Conservation (phyloP, 306 rosid species). For the Pyrus bretschneideri region DNA sequence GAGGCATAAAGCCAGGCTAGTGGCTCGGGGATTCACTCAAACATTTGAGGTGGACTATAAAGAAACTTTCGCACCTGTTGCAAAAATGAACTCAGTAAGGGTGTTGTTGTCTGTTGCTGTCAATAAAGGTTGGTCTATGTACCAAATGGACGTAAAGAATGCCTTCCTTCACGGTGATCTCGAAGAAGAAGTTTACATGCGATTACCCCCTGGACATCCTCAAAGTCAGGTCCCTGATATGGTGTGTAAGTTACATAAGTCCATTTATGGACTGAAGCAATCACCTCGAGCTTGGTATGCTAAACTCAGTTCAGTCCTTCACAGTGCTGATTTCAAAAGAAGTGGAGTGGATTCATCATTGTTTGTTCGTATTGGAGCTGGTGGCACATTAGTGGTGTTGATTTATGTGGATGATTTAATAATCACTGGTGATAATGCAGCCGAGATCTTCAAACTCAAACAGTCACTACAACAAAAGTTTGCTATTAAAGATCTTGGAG, state of each 20-base stretch:
- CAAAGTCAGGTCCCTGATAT: neutral
- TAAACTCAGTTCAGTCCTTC: neutral
- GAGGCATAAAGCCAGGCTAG: no score
- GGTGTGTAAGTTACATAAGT: neutral
- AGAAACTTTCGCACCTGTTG: no score
- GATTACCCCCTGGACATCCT: neutral
- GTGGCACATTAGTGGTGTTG: neutral
- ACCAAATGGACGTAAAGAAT: no score
- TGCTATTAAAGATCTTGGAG: no score
- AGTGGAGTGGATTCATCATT: neutral
- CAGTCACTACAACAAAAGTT: neutral
- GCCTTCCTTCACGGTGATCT: no score
- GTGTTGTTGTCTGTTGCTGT: no score
- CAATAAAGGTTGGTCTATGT: no score
- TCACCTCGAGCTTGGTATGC: neutral
- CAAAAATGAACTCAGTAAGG: no score
- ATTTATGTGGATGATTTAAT: no score
- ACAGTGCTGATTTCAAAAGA: neutral
- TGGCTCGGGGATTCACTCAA: no score
- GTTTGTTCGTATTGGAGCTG: neutral
- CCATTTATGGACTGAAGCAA: neutral
- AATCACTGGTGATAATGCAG: neutral
- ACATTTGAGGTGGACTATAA: no score
- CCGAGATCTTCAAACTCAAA: neutral
- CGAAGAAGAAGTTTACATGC: no score